Conservation (phyloP, 257 asterid genomes). For the Petrea volubilis region DNA sequence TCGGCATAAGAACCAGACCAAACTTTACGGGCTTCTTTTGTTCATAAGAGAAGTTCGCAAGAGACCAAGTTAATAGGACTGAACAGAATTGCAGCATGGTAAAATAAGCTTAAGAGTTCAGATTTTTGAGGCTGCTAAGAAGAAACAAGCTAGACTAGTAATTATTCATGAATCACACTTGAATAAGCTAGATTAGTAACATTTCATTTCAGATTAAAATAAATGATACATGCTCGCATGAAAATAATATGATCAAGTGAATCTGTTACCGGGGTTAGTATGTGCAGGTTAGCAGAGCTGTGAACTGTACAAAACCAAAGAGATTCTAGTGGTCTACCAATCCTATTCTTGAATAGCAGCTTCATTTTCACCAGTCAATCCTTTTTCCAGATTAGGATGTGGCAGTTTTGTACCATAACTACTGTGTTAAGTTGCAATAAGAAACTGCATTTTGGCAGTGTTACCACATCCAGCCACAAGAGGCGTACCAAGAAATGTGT, state of each 20-base stretch:
- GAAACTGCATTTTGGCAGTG: neutral
- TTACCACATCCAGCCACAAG: slow-evolving; percentile 12
- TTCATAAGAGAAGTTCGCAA: neutral
- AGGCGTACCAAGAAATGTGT: neutral
- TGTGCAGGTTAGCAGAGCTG: slow-evolving; percentile 19
- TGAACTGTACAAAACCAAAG: neutral
- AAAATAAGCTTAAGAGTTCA: slow-evolving; percentile 1
- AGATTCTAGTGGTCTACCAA: neutral
- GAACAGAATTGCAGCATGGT: neutral
- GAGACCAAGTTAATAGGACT: neutral
- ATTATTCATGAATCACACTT: neutral
- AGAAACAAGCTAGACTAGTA: slow-evolving; percentile 9
- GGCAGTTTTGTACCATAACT: no score
- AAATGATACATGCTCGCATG: slow-evolving; percentile 14
- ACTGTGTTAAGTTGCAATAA: neutral
- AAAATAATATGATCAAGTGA: slow-evolving; percentile 16
- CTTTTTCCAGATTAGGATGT: neutral
- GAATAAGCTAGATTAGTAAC: slow-evolving; percentile 20
- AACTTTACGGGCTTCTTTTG: neutral
- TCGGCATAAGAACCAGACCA: neutral
- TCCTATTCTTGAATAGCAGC: neutral
- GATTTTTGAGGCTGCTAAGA: slow-evolving; percentile 16
- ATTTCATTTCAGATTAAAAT: slow-evolving; percentile 9
- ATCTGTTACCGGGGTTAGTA: slow-evolving; percentile 12
- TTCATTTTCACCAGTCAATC: no score